Percentiles rank a stretch among this genome's conserved stretches.
Conservation (phyloP, 495 filamentous ascomycete genomes). For the Bombardia bombarda region DNA sequence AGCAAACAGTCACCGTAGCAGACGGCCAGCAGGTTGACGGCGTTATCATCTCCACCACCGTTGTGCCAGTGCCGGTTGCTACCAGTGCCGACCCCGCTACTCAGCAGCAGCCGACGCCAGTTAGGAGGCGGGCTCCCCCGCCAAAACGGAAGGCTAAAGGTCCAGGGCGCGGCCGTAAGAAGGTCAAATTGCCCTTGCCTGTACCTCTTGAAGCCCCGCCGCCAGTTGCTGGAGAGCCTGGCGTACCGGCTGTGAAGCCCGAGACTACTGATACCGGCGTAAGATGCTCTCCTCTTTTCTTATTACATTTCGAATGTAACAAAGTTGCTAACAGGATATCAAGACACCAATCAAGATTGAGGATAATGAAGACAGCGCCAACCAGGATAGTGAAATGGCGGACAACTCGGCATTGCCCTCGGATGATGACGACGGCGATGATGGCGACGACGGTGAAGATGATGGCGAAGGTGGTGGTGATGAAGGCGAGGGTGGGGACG, state of each 20-base stretch:
- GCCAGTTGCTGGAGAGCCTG: conserved; percentile 9
- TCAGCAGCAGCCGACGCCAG: conserved; percentile 25
- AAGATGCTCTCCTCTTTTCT: too few species aligned
- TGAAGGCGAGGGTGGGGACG: conserved; percentile 25
- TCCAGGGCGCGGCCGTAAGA: conserved; percentile 58
- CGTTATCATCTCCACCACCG: conserved; percentile 57
- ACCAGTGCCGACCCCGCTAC: conserved; percentile 15
- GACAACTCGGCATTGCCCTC: conserved; percentile 51
- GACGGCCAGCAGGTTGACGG: conserved; percentile 78
- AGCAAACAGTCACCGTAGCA: conserved; percentile 71
- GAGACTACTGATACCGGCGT: conserved; percentile 26
- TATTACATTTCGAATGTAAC: too few species aligned
- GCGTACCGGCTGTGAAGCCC: conserved; percentile 10
- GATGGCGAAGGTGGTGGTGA: conserved; percentile 35
- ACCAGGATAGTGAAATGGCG: conserved; percentile 39
- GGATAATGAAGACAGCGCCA: conserved; percentile 32
- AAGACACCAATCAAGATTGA: conserved; percentile 25
- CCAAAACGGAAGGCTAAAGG: conserved; percentile 69
- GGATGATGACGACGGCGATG: conserved; percentile 48
- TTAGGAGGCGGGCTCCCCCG: conserved; percentile 58
- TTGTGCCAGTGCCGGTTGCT: conserved; percentile 31
- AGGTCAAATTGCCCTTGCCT: conserved; percentile 43
- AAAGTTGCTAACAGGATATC: too few species aligned
- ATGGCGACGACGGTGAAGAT: conserved; percentile 30
- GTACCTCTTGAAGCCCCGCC: conserved; percentile 1